phyloP scores from a whole-genome alignment of 176 grass and related monocot species.

The Musa beccarii region DNA sequence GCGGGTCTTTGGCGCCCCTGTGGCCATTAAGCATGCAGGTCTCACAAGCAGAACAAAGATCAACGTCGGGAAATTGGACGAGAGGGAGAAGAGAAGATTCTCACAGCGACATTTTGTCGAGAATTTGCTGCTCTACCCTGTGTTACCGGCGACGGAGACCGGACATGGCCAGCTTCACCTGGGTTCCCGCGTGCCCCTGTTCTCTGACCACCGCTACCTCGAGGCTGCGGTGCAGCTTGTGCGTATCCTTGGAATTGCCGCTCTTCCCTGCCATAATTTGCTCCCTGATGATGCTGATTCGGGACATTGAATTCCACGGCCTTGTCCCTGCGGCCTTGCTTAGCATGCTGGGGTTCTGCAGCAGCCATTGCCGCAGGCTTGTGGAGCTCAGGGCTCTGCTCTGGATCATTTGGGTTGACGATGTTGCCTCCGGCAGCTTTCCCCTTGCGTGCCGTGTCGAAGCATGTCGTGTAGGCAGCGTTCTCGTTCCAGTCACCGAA shows the following conservation, averaged over 20 bases:
- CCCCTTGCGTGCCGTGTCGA: neutral
- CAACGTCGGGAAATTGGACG: too few relatives aligned
- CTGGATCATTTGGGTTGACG: slow-evolving; percentile 10
- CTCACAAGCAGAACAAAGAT: too few relatives aligned
- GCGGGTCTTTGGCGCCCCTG: neutral
- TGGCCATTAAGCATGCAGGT: too few relatives aligned
- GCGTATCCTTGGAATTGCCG: neutral
- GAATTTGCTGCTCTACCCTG: slow-evolving; percentile 7
- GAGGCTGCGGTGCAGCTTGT: neutral
- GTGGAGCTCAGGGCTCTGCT: neutral
- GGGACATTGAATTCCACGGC: too few relatives aligned
- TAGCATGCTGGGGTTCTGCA: slow-evolving; percentile 2
- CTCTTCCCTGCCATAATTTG: neutral
- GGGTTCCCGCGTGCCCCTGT: neutral
- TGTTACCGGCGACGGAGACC: neutral
- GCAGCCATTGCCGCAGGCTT: neutral
- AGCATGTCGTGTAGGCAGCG: slow-evolving; percentile 2
- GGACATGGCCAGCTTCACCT: neutral
- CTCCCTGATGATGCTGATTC: neutral
- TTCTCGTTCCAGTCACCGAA: slow-evolving; percentile 7
- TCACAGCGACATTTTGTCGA: neutral
- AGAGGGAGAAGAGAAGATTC: neutral
- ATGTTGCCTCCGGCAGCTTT: neutral
- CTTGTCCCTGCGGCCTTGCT: neutral
- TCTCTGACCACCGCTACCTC: neutral